Percentiles rank a stretch among this genome's conserved stretches.
Conservation (phyloP, 495 filamentous ascomycete species). For the Podospora pseudopauciseta region DNA sequence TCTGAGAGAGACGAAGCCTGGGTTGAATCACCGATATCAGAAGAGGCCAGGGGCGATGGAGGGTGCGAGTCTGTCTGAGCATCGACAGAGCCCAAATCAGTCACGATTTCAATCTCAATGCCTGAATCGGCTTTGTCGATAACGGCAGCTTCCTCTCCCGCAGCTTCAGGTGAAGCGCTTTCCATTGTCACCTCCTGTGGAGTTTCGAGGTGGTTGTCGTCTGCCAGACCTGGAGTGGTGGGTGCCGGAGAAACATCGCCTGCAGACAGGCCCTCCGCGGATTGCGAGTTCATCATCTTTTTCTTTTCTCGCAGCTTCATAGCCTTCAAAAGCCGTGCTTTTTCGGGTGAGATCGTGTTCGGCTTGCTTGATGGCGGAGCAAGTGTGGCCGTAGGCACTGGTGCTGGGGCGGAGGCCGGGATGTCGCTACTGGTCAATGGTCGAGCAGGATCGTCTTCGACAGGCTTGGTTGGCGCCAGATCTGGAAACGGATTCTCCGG, state of each 20-base stretch:
- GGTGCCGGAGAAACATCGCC: conserved; percentile 20
- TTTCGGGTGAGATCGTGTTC: conserved; percentile 77
- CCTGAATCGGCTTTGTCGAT: conserved; percentile 37
- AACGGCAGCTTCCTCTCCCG: neutral
- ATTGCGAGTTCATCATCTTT: conserved; percentile 49
- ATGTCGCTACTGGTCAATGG: conserved; percentile 36
- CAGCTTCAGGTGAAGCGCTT: neutral
- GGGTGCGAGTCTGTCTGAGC: conserved; percentile 48
- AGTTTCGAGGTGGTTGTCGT: conserved; percentile 5
- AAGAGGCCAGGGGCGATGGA: conserved; percentile 45
- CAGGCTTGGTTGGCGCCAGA: conserved; percentile 20
- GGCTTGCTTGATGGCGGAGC: conserved; percentile 42
- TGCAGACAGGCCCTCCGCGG: conserved; percentile 11
- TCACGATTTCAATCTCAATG: conserved; percentile 36
- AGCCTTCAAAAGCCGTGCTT: conserved; percentile 88
- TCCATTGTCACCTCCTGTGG: conserved; percentile 1
- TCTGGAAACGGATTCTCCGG: conserved; percentile 19
- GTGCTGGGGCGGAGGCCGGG: conserved; percentile 27
- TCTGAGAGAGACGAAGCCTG: conserved; percentile 54
- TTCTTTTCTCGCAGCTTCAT: conserved; percentile 80
- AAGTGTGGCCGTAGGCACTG: conserved; percentile 48
- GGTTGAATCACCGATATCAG: conserved; percentile 51
- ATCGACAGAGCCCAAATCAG: conserved; percentile 37
- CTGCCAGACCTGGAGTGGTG: conserved; percentile 16
- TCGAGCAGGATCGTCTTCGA: conserved; percentile 31